Percentiles rank a stretch among this genome's conserved stretches.
Conservation (phyloP, 2,329 filamentous ascomycete genomes). For the Colletotrichum truncatum region DNA sequence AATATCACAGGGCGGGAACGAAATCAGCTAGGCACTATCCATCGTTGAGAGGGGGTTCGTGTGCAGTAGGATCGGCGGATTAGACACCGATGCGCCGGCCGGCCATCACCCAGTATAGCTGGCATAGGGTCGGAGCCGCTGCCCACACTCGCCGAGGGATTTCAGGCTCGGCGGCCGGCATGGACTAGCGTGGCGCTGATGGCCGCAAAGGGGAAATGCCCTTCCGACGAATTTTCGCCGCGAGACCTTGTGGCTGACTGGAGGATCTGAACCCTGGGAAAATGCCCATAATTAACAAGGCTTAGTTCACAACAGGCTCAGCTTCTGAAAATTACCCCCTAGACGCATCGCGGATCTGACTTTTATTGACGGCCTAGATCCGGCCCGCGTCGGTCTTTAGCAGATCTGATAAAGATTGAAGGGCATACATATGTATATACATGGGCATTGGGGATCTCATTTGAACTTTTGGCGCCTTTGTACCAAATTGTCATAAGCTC, state of each 20-base stretch:
- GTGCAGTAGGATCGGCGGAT: background rate
- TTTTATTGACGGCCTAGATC: too few species aligned
- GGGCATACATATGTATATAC: too few species aligned
- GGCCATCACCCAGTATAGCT: background rate
- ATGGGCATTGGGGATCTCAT: too few species aligned
- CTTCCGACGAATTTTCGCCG: background rate
- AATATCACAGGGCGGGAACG: background rate
- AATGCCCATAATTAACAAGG: background rate
- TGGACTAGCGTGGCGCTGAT: background rate
- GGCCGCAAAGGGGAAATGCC: too few species aligned
- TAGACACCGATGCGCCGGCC: background rate
- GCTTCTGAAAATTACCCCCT: too few species aligned
- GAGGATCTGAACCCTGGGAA: background rate
- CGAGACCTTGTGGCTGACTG: background rate
- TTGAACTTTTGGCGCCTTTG: too few species aligned
- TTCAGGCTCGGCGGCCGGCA: background rate
- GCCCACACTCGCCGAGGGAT: background rate
- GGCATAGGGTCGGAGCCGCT: background rate
- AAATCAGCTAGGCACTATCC: background rate
- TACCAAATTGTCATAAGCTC: too few species aligned
- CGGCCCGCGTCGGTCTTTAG: too few species aligned
- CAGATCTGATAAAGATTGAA: too few species aligned
- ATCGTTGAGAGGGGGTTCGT: too few species aligned
- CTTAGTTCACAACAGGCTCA: too few species aligned
- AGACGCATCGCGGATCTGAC: too few species aligned